These are phyloP conservation scores for Beauveria asiatica DNA, from an alignment of 2,329 filamentous ascomycete species.

Conservation along the genomic window DNA sequence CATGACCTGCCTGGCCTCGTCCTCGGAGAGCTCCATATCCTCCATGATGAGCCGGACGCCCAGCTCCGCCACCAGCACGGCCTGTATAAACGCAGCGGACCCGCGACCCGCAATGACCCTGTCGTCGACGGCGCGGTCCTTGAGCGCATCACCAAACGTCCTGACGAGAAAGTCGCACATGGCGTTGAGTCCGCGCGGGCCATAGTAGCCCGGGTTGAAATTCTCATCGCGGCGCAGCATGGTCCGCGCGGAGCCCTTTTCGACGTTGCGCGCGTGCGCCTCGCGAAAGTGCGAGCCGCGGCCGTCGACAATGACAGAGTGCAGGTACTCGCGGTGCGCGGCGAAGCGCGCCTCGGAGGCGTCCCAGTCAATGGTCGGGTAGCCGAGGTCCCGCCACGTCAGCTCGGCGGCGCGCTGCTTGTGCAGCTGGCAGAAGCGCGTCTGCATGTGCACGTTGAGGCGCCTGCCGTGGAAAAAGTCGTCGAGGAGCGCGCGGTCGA, in stretches of 20 bases:
- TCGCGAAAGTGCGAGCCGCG: slow-evolving; percentile 52
- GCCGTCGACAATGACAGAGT: slow-evolving; percentile 48
- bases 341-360: slow-evolving; percentile 50
- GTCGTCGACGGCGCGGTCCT: slow-evolving; percentile 55
- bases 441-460: slow-evolving; percentile 50
- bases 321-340: slow-evolving; percentile 45
- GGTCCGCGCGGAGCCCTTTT: slow-evolving; percentile 49
- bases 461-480: slow-evolving; percentile 38
- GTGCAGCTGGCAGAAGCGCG: slow-evolving; percentile 57
- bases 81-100: slow-evolving; percentile 60
- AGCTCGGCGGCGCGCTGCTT: slow-evolving; percentile 44
- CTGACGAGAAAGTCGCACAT: slow-evolving; percentile 64
- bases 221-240: slow-evolving; percentile 51
- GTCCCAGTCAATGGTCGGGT: slow-evolving; percentile 65
- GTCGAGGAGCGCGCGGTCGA: slow-evolving; percentile 47
- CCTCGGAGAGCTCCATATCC: slow-evolving; percentile 39
- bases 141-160: slow-evolving; percentile 50
- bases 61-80: slow-evolving; percentile 68
- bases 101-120: slow-evolving; percentile 58
- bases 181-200: slow-evolving; percentile 58
- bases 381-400: slow-evolving; percentile 43
- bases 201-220: slow-evolving; percentile 75
- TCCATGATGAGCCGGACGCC: slow-evolving; percentile 47
- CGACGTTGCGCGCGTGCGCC: slow-evolving; percentile 45
- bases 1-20: slow-evolving; percentile 46